Evolutionary conservation across 306 rosid genomes (phyloP).

Genomic region (Datisca glomerata): DNA sequence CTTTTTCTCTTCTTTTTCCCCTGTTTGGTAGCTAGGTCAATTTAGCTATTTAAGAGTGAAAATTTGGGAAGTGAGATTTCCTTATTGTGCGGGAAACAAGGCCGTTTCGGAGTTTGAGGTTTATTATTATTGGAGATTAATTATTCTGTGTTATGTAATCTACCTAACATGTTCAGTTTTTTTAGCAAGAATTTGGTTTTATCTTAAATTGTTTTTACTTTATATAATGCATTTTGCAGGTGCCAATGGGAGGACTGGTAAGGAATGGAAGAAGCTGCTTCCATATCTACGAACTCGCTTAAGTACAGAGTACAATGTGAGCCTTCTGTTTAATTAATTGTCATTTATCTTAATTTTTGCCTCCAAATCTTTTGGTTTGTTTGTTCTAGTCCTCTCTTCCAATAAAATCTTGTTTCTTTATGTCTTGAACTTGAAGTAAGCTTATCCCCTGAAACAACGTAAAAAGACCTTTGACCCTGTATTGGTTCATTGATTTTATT

Average conservation of each 20-base stretch:
- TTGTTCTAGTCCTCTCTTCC: too few relatives aligned
- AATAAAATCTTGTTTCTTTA: too few relatives aligned
- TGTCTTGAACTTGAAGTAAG: too few relatives aligned
- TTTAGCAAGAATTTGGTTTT: too few relatives aligned
- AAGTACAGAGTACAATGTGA: conserved; percentile 59
- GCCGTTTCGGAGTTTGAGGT: background rate
- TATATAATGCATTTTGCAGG: conserved; percentile 26
- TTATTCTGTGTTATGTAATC: background rate
- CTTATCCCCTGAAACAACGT: too few relatives aligned
- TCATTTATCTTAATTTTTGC: background rate
- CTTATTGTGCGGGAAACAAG: background rate
- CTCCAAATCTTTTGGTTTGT: too few relatives aligned
- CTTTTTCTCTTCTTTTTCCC: conserved; percentile 2
- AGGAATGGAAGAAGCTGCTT: conserved; percentile 85
- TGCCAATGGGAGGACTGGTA: conserved; percentile 79
- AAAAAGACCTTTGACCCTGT: too few relatives aligned
- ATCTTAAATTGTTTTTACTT: background rate
- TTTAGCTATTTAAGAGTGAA: conserved; percentile 5
- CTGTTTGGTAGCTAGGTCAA: background rate
- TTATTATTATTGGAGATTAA: background rate
- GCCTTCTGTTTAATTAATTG: conserved; percentile 13
- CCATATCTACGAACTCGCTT: conserved; percentile 80
- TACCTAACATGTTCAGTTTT: background rate
- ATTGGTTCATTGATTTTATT: too few relatives aligned
- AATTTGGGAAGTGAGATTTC: conserved; percentile 9